Conservation (phyloP, 169 alveolate genomes). For the Besnoitia besnoiti region DNA sequence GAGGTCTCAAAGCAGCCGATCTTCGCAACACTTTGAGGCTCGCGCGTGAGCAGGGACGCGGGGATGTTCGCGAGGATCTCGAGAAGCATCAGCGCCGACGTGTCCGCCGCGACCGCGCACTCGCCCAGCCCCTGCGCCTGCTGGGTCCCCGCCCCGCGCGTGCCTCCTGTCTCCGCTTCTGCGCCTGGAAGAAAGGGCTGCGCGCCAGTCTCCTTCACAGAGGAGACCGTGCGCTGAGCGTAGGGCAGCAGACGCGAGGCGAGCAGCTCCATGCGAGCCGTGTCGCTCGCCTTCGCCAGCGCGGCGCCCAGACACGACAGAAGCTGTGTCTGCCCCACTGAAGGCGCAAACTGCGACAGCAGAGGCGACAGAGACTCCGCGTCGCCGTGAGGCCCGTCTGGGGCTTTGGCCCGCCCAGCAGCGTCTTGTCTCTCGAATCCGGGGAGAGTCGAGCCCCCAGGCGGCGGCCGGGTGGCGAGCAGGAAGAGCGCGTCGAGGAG, state of each 20-base stretch:
- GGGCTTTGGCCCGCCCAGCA: neutral
- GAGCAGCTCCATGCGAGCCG: neutral
- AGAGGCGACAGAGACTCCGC: neutral
- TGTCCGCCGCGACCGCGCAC: neutral
- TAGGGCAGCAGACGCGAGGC: neutral
- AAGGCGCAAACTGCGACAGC: neutral
- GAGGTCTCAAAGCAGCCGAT: neutral
- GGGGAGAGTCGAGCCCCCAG: neutral
- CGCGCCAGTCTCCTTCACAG: neutral
- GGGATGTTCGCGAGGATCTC: neutral
- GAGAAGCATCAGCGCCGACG: neutral
- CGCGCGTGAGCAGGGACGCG: neutral
- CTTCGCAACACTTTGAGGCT: neutral
- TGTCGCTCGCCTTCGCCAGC: neutral
- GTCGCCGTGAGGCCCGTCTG: neutral
- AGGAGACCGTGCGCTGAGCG: neutral
- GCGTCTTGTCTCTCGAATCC: neutral
- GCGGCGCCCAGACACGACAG: neutral
- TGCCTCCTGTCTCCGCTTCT: neutral
- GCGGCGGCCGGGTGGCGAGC: constrained; percentile 5
- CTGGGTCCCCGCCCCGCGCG: neutral
- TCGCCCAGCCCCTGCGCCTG: neutral
- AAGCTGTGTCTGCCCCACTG: neutral
- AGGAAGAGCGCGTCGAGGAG: neutral
- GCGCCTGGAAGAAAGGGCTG: neutral